Conservation (phyloP, 805 yeast genomes). For the Yarrowia osloensis region DNA sequence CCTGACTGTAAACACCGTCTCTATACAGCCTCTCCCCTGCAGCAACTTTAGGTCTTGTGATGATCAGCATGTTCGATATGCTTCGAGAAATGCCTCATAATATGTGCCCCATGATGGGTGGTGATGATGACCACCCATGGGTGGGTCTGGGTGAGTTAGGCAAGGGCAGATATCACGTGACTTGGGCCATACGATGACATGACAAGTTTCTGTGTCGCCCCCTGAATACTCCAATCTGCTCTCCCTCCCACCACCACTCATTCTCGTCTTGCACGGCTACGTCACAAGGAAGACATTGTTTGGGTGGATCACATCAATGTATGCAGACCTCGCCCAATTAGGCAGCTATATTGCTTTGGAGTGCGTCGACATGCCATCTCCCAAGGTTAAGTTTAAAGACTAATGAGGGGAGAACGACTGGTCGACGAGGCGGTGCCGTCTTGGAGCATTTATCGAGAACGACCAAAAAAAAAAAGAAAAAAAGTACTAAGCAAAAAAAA, state of each 20-base stretch:
- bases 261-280: neutral
- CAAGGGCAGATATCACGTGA: neutral
- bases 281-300: slow-evolving; percentile 19
- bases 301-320: slow-evolving; percentile 30
- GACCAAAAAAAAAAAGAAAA: too few relatives aligned
- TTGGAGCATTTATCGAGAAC: too few relatives aligned
- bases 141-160: too few relatives aligned
- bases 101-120: neutral
- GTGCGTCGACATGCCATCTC: slow-evolving; percentile 30
- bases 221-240: too few relatives aligned
- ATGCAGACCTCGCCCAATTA: slow-evolving; percentile 14
- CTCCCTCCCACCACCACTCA: neutral
- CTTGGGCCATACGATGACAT: too few relatives aligned
- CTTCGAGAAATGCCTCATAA: slow-evolving; percentile 28
- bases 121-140: too few relatives aligned
- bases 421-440: slow-evolving; percentile 11
- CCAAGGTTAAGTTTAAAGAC: neutral
- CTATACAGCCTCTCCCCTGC: slow-evolving; percentile 24
- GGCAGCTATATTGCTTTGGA: slow-evolving; percentile 31
- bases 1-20: neutral
- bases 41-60: slow-evolving; percentile 25
- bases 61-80: slow-evolving; percentile 23
- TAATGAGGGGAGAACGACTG: neutral
- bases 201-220: too few relatives aligned
- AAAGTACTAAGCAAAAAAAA: too few relatives aligned